These are phyloP conservation scores for Rhexocercosporidium sp. DNA, from an alignment of 2,329 filamentous ascomycete species.

Conservation along the genomic window DNA sequence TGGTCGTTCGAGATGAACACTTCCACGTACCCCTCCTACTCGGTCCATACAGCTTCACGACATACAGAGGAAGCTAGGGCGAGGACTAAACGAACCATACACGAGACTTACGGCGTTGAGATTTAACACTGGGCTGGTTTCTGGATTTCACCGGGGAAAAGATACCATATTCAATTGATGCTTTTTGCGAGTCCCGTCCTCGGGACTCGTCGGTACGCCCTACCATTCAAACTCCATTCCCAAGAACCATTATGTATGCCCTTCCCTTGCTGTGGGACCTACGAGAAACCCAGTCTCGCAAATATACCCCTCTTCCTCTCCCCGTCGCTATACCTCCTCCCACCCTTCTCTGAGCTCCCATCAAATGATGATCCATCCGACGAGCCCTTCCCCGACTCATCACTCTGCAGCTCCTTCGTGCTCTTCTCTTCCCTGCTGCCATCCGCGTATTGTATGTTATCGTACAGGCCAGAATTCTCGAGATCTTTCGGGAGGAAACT, in stretches of 20 bases:
- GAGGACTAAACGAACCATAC: neutral
- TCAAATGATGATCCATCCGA: slow-evolving; percentile 6
- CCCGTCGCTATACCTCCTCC: slow-evolving; percentile 12
- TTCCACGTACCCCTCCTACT: slow-evolving; percentile 82
- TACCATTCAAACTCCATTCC: neutral
- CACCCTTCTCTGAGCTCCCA: slow-evolving; percentile 1
- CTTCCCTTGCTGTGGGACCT: neutral
- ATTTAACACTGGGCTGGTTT: neutral
- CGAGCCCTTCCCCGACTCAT: slow-evolving; percentile 7
- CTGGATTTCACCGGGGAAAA: neutral
- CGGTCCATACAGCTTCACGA: slow-evolving; percentile 81
- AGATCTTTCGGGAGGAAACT: slow-evolving; percentile 14
- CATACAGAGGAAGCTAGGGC: slow-evolving; percentile 74
- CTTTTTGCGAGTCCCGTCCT: neutral
- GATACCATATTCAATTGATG: slow-evolving; percentile 9
- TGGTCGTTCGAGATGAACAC: slow-evolving; percentile 61
- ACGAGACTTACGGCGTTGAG: neutral
- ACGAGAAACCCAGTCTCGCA: slow-evolving; percentile 26
- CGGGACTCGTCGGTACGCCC: neutral
- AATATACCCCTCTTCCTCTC: slow-evolving; percentile 32
- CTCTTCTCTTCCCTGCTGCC: slow-evolving; percentile 25
- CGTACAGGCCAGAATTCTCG: slow-evolving; percentile 29
- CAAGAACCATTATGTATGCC: neutral
- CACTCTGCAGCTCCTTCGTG: slow-evolving; percentile 7
- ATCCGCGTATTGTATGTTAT: slow-evolving; percentile 34